Base-by-base conservation (phyloP, 108 stramenopile species). In the Mediolabrus comicus region DNA sequence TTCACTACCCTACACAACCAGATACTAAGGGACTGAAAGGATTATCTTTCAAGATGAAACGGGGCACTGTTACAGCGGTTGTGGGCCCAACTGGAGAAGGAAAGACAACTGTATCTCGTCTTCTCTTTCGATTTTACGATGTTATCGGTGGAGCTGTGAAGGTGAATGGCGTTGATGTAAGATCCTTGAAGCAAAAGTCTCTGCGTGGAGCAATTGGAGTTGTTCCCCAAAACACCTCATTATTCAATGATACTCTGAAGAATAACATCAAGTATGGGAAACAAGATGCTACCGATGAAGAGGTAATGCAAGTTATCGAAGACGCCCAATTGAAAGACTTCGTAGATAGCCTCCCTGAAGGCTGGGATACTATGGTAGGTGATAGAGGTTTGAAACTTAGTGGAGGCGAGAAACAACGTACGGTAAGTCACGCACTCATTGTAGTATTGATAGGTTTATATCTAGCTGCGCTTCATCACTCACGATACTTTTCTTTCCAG, bases 321-420 rank as follows among this genome's bases (percentile, higher is more conserved):
- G 85, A 87, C 77, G 92, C 92, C 0, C 89, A 92, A 59, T 76
- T 94, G n/a, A 53, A 88, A 68, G 63, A 76, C 28, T 95, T 98
- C 63, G 86, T 98, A 57, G 72, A 83, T 14, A 71, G 72, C 25
- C 71, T 98, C 53, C 82, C 86, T 5, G 83, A 95, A 28, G 93
- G 93, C 10, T 97, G 90, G 85, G 94, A 98, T n/a, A 97, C 98
- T 0, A 65, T 88, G 60, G 98, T 99, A 25, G 98, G 98, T 26
- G 98, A 99, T 67, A 89, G 98, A 0, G 98, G 98, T 12, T 64
- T 98, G 58, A 97, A 98, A 62, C 84, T 99, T 6, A 80, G 76
- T 65, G 95, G 91, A 6, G 92, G 90, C 26, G 91, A 91, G 71
- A 87, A 88, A 38, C 91, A 95, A 66, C 77, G 93, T 67, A 94